Evolutionary conservation across 352 stramenopile genomes (phyloP).

Genomic region (Phytopythium oedochilum): DNA sequence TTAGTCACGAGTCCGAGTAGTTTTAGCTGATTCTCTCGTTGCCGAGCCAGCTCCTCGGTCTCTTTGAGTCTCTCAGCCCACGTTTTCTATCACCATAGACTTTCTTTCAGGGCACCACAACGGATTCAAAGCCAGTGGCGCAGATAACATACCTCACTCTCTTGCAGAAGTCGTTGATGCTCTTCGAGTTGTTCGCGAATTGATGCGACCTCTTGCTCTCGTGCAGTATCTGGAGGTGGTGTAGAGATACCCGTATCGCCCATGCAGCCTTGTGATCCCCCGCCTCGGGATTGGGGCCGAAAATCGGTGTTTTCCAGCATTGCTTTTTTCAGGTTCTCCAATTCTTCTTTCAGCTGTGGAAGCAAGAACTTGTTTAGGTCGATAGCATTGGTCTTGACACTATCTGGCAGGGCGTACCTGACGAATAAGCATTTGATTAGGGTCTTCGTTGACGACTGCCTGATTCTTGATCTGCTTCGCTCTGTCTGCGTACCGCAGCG

Average conservation of each 20-base stretch:
- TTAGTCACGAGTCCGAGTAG: slow-evolving; percentile 57
- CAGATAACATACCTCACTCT: slow-evolving; percentile 56
- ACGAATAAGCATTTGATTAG: slow-evolving; percentile 83
- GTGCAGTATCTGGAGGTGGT: slow-evolving; percentile 30
- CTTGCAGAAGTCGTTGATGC: slow-evolving; percentile 63
- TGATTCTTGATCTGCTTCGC: slow-evolving; percentile 94
- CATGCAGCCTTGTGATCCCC: slow-evolving; percentile 4
- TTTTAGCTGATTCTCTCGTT: slow-evolving; percentile 79
- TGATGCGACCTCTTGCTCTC: slow-evolving; percentile 47
- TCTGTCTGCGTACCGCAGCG: slow-evolving; percentile 87
- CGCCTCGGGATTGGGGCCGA: slow-evolving; percentile 47
- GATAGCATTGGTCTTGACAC: background rate
- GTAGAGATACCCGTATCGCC: slow-evolving; percentile 16
- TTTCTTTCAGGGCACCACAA: background rate
- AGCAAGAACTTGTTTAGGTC: background rate
- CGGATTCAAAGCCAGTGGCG: background rate
- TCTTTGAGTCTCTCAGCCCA: slow-evolving; percentile 77
- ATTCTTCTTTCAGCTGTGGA: slow-evolving; percentile 71
- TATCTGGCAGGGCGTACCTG: slow-evolving; percentile 21
- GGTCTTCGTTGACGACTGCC: slow-evolving; percentile 90
- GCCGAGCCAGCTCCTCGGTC: slow-evolving; percentile 75
- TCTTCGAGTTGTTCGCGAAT: slow-evolving; percentile 79
- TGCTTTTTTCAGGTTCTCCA: slow-evolving; percentile 58
- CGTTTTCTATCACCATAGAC: slow-evolving; percentile 41
- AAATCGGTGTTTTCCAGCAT: slow-evolving; percentile 65